Evolutionary conservation across 1,139 yeast genomes (phyloP).

Genomic region (Oligophagozyma castellii): DNA sequence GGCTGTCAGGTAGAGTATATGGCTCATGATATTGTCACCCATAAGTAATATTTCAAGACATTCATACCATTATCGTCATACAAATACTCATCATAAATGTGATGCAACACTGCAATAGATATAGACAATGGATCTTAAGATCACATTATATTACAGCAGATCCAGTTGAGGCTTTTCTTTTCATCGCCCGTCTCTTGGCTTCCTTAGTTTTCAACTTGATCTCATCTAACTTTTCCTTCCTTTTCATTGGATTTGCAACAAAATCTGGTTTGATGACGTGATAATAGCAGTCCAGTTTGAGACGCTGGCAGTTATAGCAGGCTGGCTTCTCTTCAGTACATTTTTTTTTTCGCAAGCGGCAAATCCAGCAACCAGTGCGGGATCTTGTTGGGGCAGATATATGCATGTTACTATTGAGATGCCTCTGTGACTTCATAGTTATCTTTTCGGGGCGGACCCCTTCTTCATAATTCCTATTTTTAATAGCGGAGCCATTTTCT

Average conservation of each 20-base stretch:
- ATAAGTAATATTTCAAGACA: too few species aligned
- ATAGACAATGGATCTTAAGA: too few species aligned
- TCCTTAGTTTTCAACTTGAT: slow-evolving; percentile 30
- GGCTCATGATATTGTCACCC: too few species aligned
- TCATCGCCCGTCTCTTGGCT: slow-evolving; percentile 24
- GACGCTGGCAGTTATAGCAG: slow-evolving; percentile 40
- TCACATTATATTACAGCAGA: too few species aligned
- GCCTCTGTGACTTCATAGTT: slow-evolving; percentile 3
- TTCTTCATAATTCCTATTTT: too few species aligned
- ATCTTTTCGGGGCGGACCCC: too few species aligned
- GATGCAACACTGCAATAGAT: too few species aligned
- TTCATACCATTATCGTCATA: too few species aligned
- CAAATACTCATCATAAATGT: too few species aligned
- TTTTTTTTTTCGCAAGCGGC: slow-evolving; percentile 49
- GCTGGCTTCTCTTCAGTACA: slow-evolving; percentile 49
- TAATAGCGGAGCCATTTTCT: too few species aligned
- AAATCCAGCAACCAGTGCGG: slow-evolving; percentile 56
- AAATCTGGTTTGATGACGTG: slow-evolving; percentile 36
- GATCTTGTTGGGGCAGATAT: slow-evolving; percentile 29
- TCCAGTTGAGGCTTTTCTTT: slow-evolving; percentile 11
- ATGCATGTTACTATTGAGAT: background rate
- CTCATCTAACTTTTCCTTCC: slow-evolving; percentile 34
- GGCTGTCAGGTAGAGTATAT: too few species aligned
- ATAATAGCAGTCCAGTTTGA: slow-evolving; percentile 40
- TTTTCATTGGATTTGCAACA: slow-evolving; percentile 32